Conservation (phyloP, 306 rosid species). For the Hippophae tibetana region DNA sequence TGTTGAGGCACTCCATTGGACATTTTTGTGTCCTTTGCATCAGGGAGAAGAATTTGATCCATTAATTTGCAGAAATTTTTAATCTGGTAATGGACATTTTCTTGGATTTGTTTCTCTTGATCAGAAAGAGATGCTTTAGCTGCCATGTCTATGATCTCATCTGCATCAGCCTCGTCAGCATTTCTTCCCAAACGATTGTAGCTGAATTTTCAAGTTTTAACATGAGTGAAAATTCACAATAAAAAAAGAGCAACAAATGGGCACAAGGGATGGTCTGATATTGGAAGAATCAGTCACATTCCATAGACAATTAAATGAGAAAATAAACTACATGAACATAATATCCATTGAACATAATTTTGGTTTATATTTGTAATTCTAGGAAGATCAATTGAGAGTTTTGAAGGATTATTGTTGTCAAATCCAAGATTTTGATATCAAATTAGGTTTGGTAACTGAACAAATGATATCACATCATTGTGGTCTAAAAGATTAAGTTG, state of each 20-base stretch:
- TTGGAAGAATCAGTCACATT: slow-evolving; percentile 2
- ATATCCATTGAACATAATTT: no score
- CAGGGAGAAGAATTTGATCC: slow-evolving; percentile 74
- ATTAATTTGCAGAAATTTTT: slow-evolving; percentile 41
- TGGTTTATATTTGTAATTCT: no score
- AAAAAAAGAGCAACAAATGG: neutral
- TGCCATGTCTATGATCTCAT: slow-evolving; percentile 65
- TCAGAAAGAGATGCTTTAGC: slow-evolving; percentile 52
- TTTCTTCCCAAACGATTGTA: slow-evolving; percentile 61
- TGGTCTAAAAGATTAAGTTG: neutral
- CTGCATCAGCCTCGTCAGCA: slow-evolving; percentile 55
- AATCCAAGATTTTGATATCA: no score
- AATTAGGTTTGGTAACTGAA: no score
- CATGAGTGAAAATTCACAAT: slow-evolving; percentile 24
- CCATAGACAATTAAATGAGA: no score
- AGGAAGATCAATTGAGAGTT: no score
- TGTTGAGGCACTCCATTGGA: slow-evolving; percentile 26
- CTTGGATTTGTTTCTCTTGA: slow-evolving; percentile 77
- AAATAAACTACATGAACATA: no score
- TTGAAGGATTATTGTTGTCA: no score
- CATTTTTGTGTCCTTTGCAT: slow-evolving; percentile 27
- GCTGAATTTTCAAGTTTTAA: slow-evolving; percentile 43
- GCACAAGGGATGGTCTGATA: neutral
- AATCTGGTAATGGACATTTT: slow-evolving; percentile 66
- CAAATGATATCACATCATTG: no score